Evolutionary conservation across 495 filamentous ascomycete species (phyloP), one percentile per base, ranked within the genome.

Genomic region (Podospora australis): DNA sequence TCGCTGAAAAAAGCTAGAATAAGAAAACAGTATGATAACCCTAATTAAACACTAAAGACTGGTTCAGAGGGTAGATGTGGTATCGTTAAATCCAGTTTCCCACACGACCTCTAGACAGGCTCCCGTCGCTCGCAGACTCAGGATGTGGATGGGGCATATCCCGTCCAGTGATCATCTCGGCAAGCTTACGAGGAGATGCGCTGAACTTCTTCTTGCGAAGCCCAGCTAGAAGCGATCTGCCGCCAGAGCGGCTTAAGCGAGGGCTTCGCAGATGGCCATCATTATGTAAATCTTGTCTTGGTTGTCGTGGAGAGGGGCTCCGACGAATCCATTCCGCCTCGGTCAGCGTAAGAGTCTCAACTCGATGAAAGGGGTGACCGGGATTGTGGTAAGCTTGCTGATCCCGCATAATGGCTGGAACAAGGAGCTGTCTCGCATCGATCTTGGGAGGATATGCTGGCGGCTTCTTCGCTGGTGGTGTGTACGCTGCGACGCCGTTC

Each of bases 271-370:
- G 16, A 20, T 48, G 44, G 8, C 43, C 30, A 2, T 41, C 28
- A 22, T 35, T 20, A 6, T 45, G 44, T 20, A 23, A 8, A 1
- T 48, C 42, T 16, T 38, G 51, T 29, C 36, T 13, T n/a, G 35
- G 49, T 2, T 45, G 44, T 14, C 46, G 26, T 11, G 66, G 64
- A 11, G 66, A 68, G 1, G 66, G 70, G 16, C 63, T 65, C 20
- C 60, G 63, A 23, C 62, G 55, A 52, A 71, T 59, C 69, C 67
- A 73, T 43, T 71, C 65, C 8, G 64, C 45, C 43, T 72, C 70
- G 2, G 51, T 65, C 8, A 69, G 40, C 7, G 48, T 53, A 6
- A 67, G 30, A 2, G 43, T 47, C 34, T 34, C 48, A 13, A 50
- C 28, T 17, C 38, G 50, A 26, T 43, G 19, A 10, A 46, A 16